These are phyloP conservation scores for Medicago truncatula DNA, from an alignment of 306 rosid genomes.

Conservation along the genomic window MtrunA17r5.0-ANR NC_053044.1:46427001-46427500, in stretches of 20 bases:
- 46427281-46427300: background rate
- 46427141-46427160: background rate
- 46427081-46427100: background rate
- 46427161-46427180: background rate
- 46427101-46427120: too few species aligned
- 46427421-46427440: conserved; percentile 95
- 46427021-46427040: background rate
- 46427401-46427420: conserved; percentile 91
- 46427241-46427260: too few species aligned
- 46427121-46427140: background rate
- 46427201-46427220: background rate
- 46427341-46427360: conserved; percentile 90
- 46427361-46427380: conserved; percentile 95
- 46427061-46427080: background rate
- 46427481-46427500: conserved; percentile 88
- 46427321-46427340: conserved; percentile 79
- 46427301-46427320: background rate
- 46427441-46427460: conserved; percentile 77
- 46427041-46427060: background rate
- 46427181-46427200: background rate
- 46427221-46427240: too few species aligned
- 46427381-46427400: conserved; percentile 98
- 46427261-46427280: background rate
- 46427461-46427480: conserved; percentile 90
- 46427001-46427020: background rate